phyloP scores from a whole-genome alignment of 495 filamentous ascomycete species.

The Paragyromitra xinjiangensis region DNA sequence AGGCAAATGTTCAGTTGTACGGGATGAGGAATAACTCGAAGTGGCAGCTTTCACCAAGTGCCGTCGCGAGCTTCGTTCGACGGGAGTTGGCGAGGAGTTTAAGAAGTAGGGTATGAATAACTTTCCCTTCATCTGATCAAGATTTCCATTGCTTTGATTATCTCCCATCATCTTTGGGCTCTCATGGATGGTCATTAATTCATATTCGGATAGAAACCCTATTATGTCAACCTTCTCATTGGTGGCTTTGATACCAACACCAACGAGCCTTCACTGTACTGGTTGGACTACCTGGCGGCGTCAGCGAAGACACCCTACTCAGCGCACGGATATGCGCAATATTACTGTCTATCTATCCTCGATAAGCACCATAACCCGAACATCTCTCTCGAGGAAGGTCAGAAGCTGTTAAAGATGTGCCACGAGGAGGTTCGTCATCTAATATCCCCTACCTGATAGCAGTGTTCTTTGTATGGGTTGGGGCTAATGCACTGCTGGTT shows the following conservation, averaged over 20 bases:
- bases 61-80: constrained; percentile 89
- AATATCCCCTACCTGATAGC: not conserved
- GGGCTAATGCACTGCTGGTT: constrained; percentile 26
- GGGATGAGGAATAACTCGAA: constrained; percentile 96
- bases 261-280: constrained; percentile 87
- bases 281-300: constrained; percentile 95
- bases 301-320: constrained; percentile 90
- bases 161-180: constrained; percentile 3
- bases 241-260: constrained; percentile 91
- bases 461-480: not conserved
- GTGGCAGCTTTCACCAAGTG: constrained; percentile 75
- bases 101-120: constrained; percentile 70
- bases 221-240: constrained; percentile 93
- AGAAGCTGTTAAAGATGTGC: constrained; percentile 87
- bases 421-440: constrained; percentile 73
- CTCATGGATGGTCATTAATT: constrained; percentile 21
- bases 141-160: not conserved
- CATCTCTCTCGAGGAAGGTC: constrained; percentile 82
- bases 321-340: constrained; percentile 97
- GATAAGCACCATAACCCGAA: constrained; percentile 98
- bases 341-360: constrained; percentile 80
- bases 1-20: constrained; percentile 97
- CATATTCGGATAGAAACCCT: constrained; percentile 68
- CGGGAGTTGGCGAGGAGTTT: constrained; percentile 88
- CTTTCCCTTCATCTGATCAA: not conserved